Evolutionary conservation across 108 stramenopile species (phyloP).

Genomic region (Aurantiochytrium sp.): DNA sequence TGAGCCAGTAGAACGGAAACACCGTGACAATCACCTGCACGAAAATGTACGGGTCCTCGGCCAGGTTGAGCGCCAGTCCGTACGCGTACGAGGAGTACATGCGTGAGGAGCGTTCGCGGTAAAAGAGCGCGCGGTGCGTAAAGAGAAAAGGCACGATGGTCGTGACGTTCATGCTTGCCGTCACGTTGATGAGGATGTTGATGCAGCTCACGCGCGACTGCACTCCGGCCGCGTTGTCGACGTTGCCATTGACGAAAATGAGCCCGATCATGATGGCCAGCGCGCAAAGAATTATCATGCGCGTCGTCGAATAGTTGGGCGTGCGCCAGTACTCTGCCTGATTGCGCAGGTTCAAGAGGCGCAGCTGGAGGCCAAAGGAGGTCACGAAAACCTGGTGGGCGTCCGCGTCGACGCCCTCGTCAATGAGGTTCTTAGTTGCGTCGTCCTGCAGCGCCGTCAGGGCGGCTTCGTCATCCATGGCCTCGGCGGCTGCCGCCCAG

Average conservation of each 20-base stretch:
- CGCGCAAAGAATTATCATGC: constrained; percentile 37
- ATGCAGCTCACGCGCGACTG: constrained; percentile 47
- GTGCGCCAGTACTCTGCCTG: constrained; percentile 37
- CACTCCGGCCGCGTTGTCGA: constrained; percentile 40
- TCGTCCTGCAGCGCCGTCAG: constrained; percentile 27
- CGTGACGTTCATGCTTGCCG: constrained; percentile 48
- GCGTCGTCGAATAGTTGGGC: constrained; percentile 38
- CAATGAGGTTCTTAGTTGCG: background rate
- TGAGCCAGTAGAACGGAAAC: background rate
- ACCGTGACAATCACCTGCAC: constrained; percentile 17
- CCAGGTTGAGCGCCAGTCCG: background rate
- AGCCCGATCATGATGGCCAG: background rate
- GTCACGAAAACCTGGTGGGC: constrained; percentile 30
- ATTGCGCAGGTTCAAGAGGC: constrained; percentile 34
- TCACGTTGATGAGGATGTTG: constrained; percentile 53
- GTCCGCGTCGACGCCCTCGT: background rate
- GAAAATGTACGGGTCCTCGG: constrained; percentile 2
- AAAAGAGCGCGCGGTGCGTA: constrained; percentile 55
- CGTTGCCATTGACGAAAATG: constrained; percentile 36
- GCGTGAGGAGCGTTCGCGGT: constrained; percentile 54
- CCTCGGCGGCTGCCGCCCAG: background rate
- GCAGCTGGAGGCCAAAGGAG: background rate
- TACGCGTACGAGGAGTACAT: constrained; percentile 38
- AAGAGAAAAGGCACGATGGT: constrained; percentile 54
- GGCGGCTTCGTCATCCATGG: background rate